Evolutionary conservation across 179 eudicot genomes (phyloP), one percentile per base, ranked within the genome.

Genomic region (Actinidia arguta): DNA sequence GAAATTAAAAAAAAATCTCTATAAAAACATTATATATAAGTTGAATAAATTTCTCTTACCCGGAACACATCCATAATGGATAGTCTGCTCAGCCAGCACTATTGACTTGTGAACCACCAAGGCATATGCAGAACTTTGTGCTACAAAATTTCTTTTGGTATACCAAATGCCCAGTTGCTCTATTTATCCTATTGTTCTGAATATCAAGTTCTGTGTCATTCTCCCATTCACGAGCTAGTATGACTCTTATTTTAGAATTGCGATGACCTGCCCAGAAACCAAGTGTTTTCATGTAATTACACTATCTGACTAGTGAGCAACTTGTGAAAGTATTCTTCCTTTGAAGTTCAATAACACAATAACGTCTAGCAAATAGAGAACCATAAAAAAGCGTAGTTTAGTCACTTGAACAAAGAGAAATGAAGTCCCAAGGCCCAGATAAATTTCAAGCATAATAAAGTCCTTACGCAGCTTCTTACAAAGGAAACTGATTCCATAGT

Each of bases 41-140:
- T 31, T 31, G 36, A 31, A 31, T 31, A 31, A 31, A 31, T 31
- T 31, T 31, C 36, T 75, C 88, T 89, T 83, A 96, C 99, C 98
- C 51, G 99, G 99, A 83, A 94, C 89, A 84, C 99, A 96, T 59
- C 98, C 99, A 85, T 96, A 96, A 85, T 96, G 99, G 83, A 96
- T 96, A 58, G 86, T 96, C 99, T 18, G 94, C 83, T 82, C 93
- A 93, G 51, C 97, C 97, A 70, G 99, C 99, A 89, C 99, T 96
- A 83, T 96, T 96, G 83, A 96, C 99, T 82, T 96, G 98, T 46
- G 99, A 96, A 80, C 98, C 99, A 88, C 98, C 98, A 82, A 98
- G 99, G 78, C 97, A 93, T 80, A 92, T 91, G 89, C 98, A 94
- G 84, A 88, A 94, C 74, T 93, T 93, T 59, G 92, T 89, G 83